Base-by-base conservation (phyloP, 106 monocot species). In the Acorus calamus region DNA sequence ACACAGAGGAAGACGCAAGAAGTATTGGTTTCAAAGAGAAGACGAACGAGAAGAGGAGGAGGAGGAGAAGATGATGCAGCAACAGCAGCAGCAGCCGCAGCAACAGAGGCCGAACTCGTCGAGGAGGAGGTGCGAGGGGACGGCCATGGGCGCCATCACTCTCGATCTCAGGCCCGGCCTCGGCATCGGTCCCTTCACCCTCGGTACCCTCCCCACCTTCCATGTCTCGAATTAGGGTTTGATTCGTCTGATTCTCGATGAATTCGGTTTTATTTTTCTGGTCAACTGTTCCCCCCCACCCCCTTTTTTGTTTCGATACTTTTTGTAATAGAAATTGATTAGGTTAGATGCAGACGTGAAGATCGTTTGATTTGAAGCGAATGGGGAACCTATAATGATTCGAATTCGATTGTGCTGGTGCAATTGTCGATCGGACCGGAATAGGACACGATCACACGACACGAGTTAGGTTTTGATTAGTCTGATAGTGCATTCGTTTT, bases 111-210 rank as follows among this genome's bases (percentile, higher is more conserved):
- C 64, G 64, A 14, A 53, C 57, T 54, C 67, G 46, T 46, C 72
- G 66, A 71, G 86, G 63, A 72, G 86, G 82, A 69, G 94, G 68
- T 86, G 81, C 69, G 89, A 94, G 73, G 89, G 94, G 46, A 87
- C 82, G 66, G 90, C 94, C 73, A 90, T 94, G 94, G 94, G 90
- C 4, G 84, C 90, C 11, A 90, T 90, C 78, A 90, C 90, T 7
- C 87, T 94, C 78, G 94, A 94, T 69, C 82, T 94, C 60, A 84
- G 87, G 3, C 94, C 94, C 41, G 89, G 84, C 8, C 57, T 78
- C 50, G 90, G 94, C 41, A 73, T 94, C 45, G 94, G 87, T 5
- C 92, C 87, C 28, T 92, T 87, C 72, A 81, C 71, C 11, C 74
- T 92, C 14, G 92, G 92, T 92, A 68, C 47, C 9, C 44, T 55